Base-by-base conservation (phyloP, 2,329 filamentous ascomycete genomes). In the Myriosclerotinia curreyana region DNA sequence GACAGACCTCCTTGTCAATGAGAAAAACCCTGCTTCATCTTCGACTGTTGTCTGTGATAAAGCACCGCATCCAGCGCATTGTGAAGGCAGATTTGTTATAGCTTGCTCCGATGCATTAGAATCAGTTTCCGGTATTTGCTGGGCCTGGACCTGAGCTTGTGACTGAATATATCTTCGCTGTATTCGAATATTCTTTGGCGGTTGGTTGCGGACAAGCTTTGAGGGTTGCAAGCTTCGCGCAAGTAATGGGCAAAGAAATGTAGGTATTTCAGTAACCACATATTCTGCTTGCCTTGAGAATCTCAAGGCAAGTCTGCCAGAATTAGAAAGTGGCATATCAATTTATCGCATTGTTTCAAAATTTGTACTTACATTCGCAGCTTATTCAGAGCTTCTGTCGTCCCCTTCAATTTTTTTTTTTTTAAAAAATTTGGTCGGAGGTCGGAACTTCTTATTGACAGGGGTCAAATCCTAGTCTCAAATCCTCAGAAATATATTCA, bases 1-100 rank as follows among this genome's bases (percentile, higher is more conserved):
- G 5, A 87, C 80, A 2, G 79, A 77, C 69, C 79, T 85, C 67
- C 83, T 81, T 44, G 73, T 74, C 36, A 82, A 64, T 65, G 83
- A 78, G 71, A 81, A 89, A 74, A 83, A 87, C 5, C 84, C 84
- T 7, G 87, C 77, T 65, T 82, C 76, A 36, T 80, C 74, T 0
- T 81, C 74, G 22, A 82, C 74, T 0, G 74, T 73, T 0, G 80
- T 85, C 73, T 90, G 87, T 53, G 84, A 79, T 69, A 87, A 79
- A 17, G 86, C 86, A 52, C 87, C 87, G 72, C 87, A 90, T 44
- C 87, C 87, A 15, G 80, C 79, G 69, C 87, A 90, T 67, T 82
- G 83, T 14, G 79, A 70, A 0, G 87, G 86, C 1, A 89, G 76
- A 49, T 66, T 62, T 6, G 60, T 28, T 17, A 40, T 22, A 34